Percentiles rank a stretch among this genome's conserved stretches.
phyloP scores from a whole-genome alignment of 495 filamentous ascomycete species.

The Umbilicaria muhlenbergii region DNA sequence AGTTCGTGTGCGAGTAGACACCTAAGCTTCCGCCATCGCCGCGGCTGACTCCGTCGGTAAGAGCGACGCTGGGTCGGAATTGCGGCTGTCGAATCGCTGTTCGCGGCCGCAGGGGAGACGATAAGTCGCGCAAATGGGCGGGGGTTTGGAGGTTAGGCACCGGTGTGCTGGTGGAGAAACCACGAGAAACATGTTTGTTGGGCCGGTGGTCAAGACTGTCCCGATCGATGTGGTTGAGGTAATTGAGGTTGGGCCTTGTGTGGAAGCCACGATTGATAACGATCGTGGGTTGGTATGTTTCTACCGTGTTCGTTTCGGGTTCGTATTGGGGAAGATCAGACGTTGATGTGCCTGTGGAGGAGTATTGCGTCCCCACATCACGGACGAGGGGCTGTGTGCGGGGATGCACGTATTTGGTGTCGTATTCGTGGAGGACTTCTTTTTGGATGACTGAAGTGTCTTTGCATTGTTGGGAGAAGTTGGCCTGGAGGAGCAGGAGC shows the following conservation, averaged over 20 bases:
- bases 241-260: conserved; percentile 80
- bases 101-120: conserved; percentile 31
- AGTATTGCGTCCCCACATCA: conserved; percentile 69
- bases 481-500: conserved; percentile 49
- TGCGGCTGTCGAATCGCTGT: conserved; percentile 42
- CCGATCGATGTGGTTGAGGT: conserved; percentile 61
- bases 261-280: conserved; percentile 68
- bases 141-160: conserved; percentile 27
- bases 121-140: conserved; percentile 30
- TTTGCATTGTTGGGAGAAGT: conserved; percentile 70
- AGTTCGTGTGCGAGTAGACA: conserved; percentile 64
- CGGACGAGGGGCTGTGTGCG: conserved; percentile 65
- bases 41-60: conserved; percentile 17
- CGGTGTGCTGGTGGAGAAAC: conserved; percentile 11
- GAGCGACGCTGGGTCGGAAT: conserved; percentile 21
- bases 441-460: conserved; percentile 72
- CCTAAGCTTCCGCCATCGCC: conserved; percentile 70
- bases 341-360: conserved; percentile 17
- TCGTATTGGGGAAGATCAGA: conserved; percentile 14
- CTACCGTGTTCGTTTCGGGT: conserved; percentile 36
- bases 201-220: conserved; percentile 24
- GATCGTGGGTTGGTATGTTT: conserved; percentile 60
- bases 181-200: conserved; percentile 4
- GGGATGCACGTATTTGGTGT: conserved; percentile 88
- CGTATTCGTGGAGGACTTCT: conserved; percentile 89